Evolutionary conservation across 495 filamentous ascomycete species (phyloP), one percentile per base, ranked within the genome.

Genomic region (Delitschia confertaspora): DNA sequence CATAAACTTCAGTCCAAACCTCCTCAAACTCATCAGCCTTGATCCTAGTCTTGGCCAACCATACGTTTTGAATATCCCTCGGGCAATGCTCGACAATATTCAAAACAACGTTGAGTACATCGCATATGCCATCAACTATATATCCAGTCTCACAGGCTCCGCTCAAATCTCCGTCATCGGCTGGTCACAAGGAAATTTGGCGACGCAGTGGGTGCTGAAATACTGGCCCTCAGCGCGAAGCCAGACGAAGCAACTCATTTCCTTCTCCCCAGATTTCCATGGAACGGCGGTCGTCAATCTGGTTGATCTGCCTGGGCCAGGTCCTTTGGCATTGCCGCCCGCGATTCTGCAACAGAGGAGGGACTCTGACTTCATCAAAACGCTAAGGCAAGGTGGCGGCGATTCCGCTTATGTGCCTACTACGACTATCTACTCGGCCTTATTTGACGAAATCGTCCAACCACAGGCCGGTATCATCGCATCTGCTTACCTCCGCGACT

Each of bases 381-480:
- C 55, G 0, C 51, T 71, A 7, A 49, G 70, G 9, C 25, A 23
- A 3, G 53, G 64, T 21, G 63, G 58, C 16, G 69, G 71, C 5
- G 69, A 72, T 35, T 64, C 65, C 1, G 66, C 70, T 6, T 73
- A 72, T 37, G 66, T 73, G 6, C 69, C 70, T 6, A 73, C 70
- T 0, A 74, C 71, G 0, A 70, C 56, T 1, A 36, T 73, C 10
- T 74, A 67, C 56, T 64, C 61, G 9, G 46, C 42, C 14, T 46
- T 55, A 29, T 56, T 58, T 23, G 69, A 74, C 59, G 55, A 72
- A 38, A 58, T 74, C 49, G 65, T 72, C 8, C 56, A 69, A 49
- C 69, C 69, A 22, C 59, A 66, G 51, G 38, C 22, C 10, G 69
- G 68, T n/a, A 53, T 57, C 5, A 54, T 56, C 11, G 69, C 69